A percentile compares a stretch with the other conserved stretches of the same genome.
Evolutionary conservation across 2,329 filamentous ascomycete species (phyloP).

Genomic region (Ploettnerulaceae sp.): DNA sequence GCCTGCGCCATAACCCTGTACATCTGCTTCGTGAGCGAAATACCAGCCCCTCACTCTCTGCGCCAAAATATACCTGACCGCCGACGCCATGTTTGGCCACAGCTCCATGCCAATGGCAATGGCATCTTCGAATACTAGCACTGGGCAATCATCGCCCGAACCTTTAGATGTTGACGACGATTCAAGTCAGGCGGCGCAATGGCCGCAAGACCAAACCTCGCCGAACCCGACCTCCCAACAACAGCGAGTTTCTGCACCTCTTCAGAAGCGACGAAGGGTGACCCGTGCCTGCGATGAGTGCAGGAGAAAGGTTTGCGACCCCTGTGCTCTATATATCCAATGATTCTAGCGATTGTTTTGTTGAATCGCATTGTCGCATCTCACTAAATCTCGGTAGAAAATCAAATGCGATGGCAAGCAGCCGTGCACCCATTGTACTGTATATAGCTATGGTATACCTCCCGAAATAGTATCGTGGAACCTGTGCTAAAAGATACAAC

Average conservation of each 20-base stretch:
- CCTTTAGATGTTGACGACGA: constrained; percentile 29
- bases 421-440: constrained; percentile 90
- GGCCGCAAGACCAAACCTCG: constrained; percentile 23
- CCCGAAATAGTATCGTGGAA: background rate
- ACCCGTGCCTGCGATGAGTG: constrained; percentile 81
- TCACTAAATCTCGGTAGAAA: constrained; percentile 42
- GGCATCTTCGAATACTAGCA: constrained; percentile 18
- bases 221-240: constrained; percentile 19
- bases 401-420: constrained; percentile 86
- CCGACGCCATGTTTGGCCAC: constrained; percentile 20
- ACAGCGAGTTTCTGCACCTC: constrained; percentile 39
- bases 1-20: background rate
- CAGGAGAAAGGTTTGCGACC: constrained; percentile 53
- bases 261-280: constrained; percentile 73
- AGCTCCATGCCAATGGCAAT: constrained; percentile 18
- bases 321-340: background rate
- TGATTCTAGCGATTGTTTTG: background rate
- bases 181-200: constrained; percentile 17
- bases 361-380: background rate
- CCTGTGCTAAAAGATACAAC: background rate
- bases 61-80: background rate
- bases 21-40: background rate
- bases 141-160: constrained; percentile 27
- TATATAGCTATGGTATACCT: constrained; percentile 89
- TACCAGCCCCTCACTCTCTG: background rate